Conservation (phyloP, 805 yeast species). For the Isabelozyma pseudorhagii region DNA sequence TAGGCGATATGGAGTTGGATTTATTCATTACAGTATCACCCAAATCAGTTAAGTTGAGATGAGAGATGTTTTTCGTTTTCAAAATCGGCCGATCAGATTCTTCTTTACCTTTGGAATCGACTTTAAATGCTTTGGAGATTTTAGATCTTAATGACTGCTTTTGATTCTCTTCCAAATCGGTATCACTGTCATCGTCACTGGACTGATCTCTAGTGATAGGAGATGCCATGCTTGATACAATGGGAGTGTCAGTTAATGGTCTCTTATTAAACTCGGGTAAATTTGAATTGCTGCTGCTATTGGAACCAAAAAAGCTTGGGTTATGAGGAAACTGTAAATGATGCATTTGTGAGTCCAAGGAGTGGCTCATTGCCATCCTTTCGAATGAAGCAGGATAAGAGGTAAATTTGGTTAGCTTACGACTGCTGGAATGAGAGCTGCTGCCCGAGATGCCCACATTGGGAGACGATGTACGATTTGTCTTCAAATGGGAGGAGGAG, state of each 20-base stretch:
- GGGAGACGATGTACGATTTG: no score
- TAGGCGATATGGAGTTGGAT: neutral
- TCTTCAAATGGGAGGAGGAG: no score
- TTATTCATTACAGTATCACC: neutral
- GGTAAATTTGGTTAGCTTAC: conserved; percentile 1
- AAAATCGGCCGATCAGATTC: neutral
- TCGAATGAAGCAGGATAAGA: conserved; percentile 11
- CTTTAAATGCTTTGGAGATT: conserved; percentile 39
- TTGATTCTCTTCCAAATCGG: conserved; percentile 17
- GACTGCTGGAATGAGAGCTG: no score
- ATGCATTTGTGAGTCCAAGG: conserved; percentile 9
- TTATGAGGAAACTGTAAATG: neutral
- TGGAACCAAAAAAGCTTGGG: neutral
- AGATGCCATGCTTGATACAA: conserved; percentile 53
- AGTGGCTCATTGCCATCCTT: conserved; percentile 7
- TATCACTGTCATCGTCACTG: conserved; percentile 19
- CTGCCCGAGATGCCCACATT: no score
- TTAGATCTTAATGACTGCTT: conserved; percentile 10
- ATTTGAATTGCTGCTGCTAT: conserved; percentile 2
- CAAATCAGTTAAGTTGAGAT: conserved; percentile 8
- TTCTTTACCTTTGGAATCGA: conserved; percentile 20
- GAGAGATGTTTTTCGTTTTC: conserved; percentile 17
- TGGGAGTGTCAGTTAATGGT: conserved; percentile 75
- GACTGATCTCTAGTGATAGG: conserved; percentile 39
- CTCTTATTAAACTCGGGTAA: conserved; percentile 65